phyloP scores from a whole-genome alignment of 139 green algal species.

The Micromonas pusilla region DNA sequence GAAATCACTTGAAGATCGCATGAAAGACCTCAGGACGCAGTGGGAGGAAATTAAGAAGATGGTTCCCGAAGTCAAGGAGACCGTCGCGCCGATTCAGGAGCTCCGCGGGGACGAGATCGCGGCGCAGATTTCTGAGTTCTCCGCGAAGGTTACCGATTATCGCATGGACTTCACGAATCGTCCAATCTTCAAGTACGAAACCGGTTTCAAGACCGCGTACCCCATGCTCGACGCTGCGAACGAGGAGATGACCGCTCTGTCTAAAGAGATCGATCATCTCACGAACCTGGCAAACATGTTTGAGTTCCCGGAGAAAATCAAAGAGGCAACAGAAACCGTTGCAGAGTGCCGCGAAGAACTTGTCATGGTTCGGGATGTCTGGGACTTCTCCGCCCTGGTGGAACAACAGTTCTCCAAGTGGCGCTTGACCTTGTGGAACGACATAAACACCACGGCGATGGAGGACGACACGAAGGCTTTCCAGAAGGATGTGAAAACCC shows the following conservation, averaged over 20 bases:
- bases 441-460: constrained; percentile 70
- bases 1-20: not conserved
- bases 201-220: constrained; percentile 52
- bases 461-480: constrained; percentile 77
- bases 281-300: constrained; percentile 67
- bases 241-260: not conserved
- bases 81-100: constrained; percentile 32
- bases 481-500: constrained; percentile 66
- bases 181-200: constrained; percentile 60
- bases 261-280: constrained; percentile 47
- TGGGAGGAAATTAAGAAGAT: constrained; percentile 57
- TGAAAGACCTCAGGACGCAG: not conserved
- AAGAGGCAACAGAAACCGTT: constrained; percentile 32
- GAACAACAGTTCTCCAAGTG: constrained; percentile 65
- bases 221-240: constrained; percentile 50
- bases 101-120: constrained; percentile 59
- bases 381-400: constrained; percentile 60
- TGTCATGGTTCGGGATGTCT: constrained; percentile 68
- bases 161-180: constrained; percentile 45
- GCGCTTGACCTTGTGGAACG: constrained; percentile 62
- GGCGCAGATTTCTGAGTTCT: constrained; percentile 48
- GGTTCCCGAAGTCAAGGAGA: constrained; percentile 12
- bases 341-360: constrained; percentile 47
- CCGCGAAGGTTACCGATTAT: constrained; percentile 12
- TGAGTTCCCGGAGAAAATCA: constrained; percentile 63